Conservation (phyloP, 2,329 filamentous ascomycete species). For the Eutypa lata region DNA sequence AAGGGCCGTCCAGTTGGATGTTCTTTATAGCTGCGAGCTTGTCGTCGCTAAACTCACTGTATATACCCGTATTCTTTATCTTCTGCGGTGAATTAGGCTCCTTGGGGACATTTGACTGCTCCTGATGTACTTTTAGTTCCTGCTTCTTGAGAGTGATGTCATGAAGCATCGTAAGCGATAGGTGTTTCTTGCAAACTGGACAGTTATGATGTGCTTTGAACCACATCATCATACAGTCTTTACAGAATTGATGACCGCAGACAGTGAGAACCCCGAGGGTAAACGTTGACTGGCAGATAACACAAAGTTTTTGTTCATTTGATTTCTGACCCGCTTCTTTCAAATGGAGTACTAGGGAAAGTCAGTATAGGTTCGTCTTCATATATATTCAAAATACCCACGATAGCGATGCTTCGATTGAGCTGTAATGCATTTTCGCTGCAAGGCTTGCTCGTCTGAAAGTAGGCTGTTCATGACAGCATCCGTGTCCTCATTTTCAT, state of each 20-base stretch:
- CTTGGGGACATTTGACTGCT: slow-evolving; percentile 28
- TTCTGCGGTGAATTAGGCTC: slow-evolving; percentile 4
- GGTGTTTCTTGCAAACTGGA: slow-evolving; percentile 74
- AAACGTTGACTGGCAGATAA: slow-evolving; percentile 80
- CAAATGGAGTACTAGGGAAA: slow-evolving; percentile 47
- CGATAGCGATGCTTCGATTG: slow-evolving; percentile 75
- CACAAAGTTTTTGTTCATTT: slow-evolving; percentile 67
- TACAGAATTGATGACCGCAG: slow-evolving; percentile 91
- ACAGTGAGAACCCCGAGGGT: slow-evolving; percentile 77
- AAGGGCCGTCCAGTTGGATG: slow-evolving; percentile 68
- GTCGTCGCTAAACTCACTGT: slow-evolving; percentile 69
- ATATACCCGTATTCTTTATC: slow-evolving; percentile 55
- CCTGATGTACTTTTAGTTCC: slow-evolving; percentile 65
- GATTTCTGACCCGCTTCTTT: slow-evolving; percentile 58
- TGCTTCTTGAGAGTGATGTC: slow-evolving; percentile 81
- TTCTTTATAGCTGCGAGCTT: slow-evolving; percentile 78
- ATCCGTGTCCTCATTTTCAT: slow-evolving; percentile 46
- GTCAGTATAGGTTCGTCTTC: slow-evolving; percentile 15
- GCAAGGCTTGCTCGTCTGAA: slow-evolving; percentile 47
- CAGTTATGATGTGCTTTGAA: slow-evolving; percentile 71
- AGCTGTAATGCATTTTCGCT: slow-evolving; percentile 56
- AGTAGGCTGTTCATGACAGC: slow-evolving; percentile 38
- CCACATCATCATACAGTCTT: slow-evolving; percentile 81
- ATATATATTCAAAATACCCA: slow-evolving; percentile 31
- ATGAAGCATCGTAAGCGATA: slow-evolving; percentile 69